Evolutionary conservation across 345 rosid genomes (phyloP), one percentile per base, ranked within the genome.

Genomic region (Sapria himalayana): DNA sequence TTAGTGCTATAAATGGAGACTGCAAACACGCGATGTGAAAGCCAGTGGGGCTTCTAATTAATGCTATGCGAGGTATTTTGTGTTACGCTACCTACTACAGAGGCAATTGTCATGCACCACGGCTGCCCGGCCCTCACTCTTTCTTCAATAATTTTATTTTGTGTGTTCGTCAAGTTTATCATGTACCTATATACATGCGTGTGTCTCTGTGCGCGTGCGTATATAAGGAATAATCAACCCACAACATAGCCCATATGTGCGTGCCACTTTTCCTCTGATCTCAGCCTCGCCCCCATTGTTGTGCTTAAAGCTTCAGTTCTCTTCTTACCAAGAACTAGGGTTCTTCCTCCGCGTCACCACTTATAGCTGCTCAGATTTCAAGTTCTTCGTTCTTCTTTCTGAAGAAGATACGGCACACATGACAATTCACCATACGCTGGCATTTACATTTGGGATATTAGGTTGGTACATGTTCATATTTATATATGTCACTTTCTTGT

Each of bases 91-190:
- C 82, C 85, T 57, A 67, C 68, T 59, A 62, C 52, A 32, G 27
- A 52, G 61, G 66, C 84, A 81, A 67, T 74, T 69, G 92, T 80
- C 92, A 77, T 69, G 74, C 72, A 59, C 35, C 11, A n/a, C 14
- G 33, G 16, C 17, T 0, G 40, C 39, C 40, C 22, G 27, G 17
- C 41, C 22, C 45, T 27, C 22, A 4, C 29, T 35, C 57, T 46
- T n/a, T 33, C 5, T 19, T 19, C 23, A 16, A 24, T 21, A 15
- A 14, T 15, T 23, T 25, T 8, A 15, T 5, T 19, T 13, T 14
- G 2, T 15, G 22, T 8, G 0, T 14, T 11, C 22, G 44, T 22
- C 16, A 32, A 5, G 2, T 12, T 9, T 37, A 36, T 45, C 25
- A 27, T 5, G 31, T 5, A 6, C 37, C 46, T 37, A 50, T 65